Evolutionary conservation across 1,139 yeast genomes (phyloP).

Genomic region (Spathaspora sp.): DNA sequence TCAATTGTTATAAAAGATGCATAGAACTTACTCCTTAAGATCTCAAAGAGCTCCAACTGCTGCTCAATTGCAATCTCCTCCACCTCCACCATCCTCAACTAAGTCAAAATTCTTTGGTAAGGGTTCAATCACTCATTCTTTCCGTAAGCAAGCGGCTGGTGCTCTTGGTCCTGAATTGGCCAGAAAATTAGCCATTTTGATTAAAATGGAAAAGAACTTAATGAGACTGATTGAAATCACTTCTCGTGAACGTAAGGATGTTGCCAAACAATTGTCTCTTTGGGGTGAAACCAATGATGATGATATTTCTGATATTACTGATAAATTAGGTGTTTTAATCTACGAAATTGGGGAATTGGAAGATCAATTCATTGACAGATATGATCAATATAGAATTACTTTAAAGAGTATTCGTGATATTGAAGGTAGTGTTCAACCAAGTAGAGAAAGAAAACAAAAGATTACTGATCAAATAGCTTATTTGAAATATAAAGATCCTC

Average conservation of each 20-base stretch:
- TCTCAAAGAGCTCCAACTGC: constrained; percentile 80
- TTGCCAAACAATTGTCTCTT: constrained; percentile 76
- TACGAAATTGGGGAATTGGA: constrained; percentile 85
- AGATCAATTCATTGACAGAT: constrained; percentile 83
- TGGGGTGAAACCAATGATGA: constrained; percentile 90
- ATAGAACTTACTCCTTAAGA: constrained; percentile 82
- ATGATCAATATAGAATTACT: constrained; percentile 83
- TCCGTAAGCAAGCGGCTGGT: constrained; percentile 73
- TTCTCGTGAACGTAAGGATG: constrained; percentile 76
- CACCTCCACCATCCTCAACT: constrained; percentile 76
- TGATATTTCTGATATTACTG: constrained; percentile 82
- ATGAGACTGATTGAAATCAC: constrained; percentile 78
- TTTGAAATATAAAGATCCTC: constrained; percentile 81
- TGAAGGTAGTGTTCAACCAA: constrained; percentile 85
- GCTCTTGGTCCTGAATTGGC: constrained; percentile 78
- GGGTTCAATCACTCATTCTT: constrained; percentile 62
- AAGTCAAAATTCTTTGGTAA: constrained; percentile 70
- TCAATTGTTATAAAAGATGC: constrained; percentile 41
- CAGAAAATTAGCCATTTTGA: constrained; percentile 71
- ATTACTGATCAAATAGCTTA: constrained; percentile 83
- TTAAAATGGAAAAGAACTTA: constrained; percentile 80
- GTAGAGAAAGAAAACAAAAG: constrained; percentile 83
- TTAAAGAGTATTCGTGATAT: constrained; percentile 79
- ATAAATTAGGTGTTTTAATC: constrained; percentile 78
- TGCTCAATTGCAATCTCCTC: constrained; percentile 75